phyloP scores from a whole-genome alignment of 768 basidiomycete species.

The Baorangia bicolor region DNA sequence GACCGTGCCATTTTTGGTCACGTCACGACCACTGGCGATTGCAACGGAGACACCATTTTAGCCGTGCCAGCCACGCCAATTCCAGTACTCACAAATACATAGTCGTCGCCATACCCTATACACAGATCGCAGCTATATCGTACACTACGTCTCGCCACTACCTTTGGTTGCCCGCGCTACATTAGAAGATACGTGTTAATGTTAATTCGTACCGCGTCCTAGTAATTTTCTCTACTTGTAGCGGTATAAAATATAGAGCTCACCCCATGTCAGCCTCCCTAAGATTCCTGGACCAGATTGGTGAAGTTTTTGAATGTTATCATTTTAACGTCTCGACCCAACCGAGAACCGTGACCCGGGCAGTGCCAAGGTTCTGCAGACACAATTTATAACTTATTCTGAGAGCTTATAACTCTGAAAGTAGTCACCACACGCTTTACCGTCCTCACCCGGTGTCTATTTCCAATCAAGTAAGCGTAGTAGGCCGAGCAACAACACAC shows the following conservation, averaged over 20 bases:
- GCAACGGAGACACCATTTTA: background rate
- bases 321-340: background rate
- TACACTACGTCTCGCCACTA: background rate
- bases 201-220: background rate
- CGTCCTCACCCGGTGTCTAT: constrained; percentile 9
- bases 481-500: constrained; percentile 20
- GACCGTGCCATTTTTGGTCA: background rate
- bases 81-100: background rate
- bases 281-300: background rate
- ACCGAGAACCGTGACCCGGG: background rate
- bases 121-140: background rate
- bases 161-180: background rate
- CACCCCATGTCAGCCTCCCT: background rate
- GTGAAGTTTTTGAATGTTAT: no score
- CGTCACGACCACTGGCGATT: background rate
- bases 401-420: background rate
- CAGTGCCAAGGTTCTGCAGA: background rate
- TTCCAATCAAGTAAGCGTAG: constrained; percentile 32
- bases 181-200: background rate
- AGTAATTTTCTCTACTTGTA: background rate
- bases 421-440: background rate
- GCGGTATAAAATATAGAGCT: background rate
- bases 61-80: background rate
- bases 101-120: background rate
- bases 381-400: background rate